Percentiles rank a stretch among this genome's conserved stretches.
Conservation (phyloP, 164 flowering plant species). For the Chimonanthus praecox region DNA sequence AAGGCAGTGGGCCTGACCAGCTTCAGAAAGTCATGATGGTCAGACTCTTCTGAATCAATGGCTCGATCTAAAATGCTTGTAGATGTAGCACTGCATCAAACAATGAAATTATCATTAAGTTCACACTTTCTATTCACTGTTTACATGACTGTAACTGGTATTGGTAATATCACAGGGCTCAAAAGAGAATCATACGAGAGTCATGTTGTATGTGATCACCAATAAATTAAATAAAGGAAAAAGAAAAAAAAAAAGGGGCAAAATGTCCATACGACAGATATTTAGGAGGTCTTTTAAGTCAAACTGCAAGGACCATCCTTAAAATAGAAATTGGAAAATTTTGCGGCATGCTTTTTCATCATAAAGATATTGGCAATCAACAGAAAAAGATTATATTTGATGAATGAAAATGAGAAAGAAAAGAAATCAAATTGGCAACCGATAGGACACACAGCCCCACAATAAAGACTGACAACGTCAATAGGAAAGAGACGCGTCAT, state of each 20-base stretch:
- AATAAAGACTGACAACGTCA: neutral
- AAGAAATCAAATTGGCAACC: neutral
- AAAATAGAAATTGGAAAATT: neutral
- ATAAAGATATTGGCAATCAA: no score
- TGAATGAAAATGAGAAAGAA: neutral
- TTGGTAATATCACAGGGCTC: neutral
- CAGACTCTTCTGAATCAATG: constrained; percentile 74
- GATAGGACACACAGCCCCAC: neutral
- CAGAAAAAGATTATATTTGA: no score
- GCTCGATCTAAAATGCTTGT: constrained; percentile 81
- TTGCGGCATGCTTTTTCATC: neutral
- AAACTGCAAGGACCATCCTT: neutral
- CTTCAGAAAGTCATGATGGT: constrained; percentile 75
- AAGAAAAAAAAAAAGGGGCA: neutral
- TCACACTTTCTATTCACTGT: neutral
- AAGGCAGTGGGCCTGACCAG: constrained; percentile 40
- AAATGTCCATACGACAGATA: neutral
- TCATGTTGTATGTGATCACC: neutral
- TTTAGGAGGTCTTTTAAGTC: neutral
- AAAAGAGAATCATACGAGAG: neutral
- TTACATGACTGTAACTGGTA: neutral
- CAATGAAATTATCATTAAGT: constrained; percentile 13
- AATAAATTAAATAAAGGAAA: neutral
- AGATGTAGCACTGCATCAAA: constrained; percentile 56
- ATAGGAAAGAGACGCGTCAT: neutral